Percentiles rank a stretch among this genome's conserved stretches.
phyloP scores from a whole-genome alignment of 2,329 filamentous ascomycete genomes.

The Aspergillus fijiensis region DNA sequence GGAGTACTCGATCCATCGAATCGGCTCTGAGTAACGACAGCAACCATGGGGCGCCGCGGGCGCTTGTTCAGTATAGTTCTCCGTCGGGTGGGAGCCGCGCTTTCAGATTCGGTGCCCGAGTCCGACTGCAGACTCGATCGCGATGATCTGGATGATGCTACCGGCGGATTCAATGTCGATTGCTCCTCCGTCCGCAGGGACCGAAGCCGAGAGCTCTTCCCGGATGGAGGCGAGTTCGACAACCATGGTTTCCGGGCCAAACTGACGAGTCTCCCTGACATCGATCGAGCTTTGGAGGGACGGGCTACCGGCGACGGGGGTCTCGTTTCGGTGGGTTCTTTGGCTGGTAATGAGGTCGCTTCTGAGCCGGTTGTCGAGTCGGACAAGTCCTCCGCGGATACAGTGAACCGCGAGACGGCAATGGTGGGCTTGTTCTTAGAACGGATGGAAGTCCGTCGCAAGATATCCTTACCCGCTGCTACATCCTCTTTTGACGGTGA shows the following conservation, averaged over 20 bases:
- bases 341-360: conserved; percentile 18
- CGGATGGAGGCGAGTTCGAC: conserved; percentile 40
- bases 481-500: conserved; percentile 40
- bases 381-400: conserved; percentile 39
- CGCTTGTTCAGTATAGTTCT: conserved; percentile 38
- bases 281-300: conserved; percentile 45
- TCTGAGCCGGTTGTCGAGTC: conserved; percentile 20
- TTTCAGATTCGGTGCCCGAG: conserved; percentile 17
- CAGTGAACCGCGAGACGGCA: conserved; percentile 37
- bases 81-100: conserved; percentile 25
- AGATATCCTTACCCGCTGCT: conserved; percentile 42
- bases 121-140: conserved; percentile 22
- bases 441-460: conserved; percentile 43
- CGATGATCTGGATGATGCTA: conserved; percentile 22
- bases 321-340: conserved; percentile 27
- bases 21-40: conserved; percentile 38
- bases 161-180: conserved; percentile 22
- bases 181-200: conserved; percentile 29
- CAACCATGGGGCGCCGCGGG: conserved; percentile 42
- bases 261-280: conserved; percentile 52
- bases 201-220: conserved; percentile 30
- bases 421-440: conserved; percentile 34
- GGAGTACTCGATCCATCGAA: conserved; percentile 36
- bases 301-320: conserved; percentile 33
- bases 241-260: conserved; percentile 55